Conservation (phyloP, 2,329 filamentous ascomycete genomes). For the Fusarium nygamai region DNA sequence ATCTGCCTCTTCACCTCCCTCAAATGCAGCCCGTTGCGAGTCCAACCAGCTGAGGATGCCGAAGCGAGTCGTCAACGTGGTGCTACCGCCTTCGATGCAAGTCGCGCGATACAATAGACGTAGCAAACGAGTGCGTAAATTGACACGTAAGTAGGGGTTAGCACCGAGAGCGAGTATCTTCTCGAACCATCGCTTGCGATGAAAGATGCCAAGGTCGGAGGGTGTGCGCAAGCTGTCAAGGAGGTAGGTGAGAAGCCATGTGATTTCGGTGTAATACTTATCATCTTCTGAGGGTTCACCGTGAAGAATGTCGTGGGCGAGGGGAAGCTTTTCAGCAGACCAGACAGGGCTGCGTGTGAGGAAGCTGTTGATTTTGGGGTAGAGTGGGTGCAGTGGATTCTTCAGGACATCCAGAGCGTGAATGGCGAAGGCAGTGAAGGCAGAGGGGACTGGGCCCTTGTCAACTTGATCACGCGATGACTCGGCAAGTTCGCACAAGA, state of each 20-base stretch:
- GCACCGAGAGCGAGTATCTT: constrained; percentile 75
- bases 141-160: constrained; percentile 70
- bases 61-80: constrained; percentile 81
- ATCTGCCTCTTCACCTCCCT: constrained; percentile 54
- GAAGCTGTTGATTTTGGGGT: constrained; percentile 86
- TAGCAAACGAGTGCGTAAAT: constrained; percentile 68
- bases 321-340: constrained; percentile 76
- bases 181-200: constrained; percentile 75
- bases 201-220: constrained; percentile 69
- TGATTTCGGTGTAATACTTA: constrained; percentile 75
- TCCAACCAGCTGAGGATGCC: constrained; percentile 81
- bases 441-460: constrained; percentile 71
- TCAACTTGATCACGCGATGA: constrained; percentile 69
- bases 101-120: constrained; percentile 74
- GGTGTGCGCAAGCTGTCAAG: constrained; percentile 71
- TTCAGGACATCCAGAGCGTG: constrained; percentile 75
- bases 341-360: constrained; percentile 81
- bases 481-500: constrained; percentile 83
- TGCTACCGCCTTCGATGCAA: constrained; percentile 76
- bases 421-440: constrained; percentile 79
- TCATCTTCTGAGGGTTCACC: constrained; percentile 78
- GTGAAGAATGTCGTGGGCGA: constrained; percentile 71
- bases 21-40: constrained; percentile 62
- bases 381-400: constrained; percentile 83
- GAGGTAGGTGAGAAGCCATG: constrained; percentile 79